Conservation (phyloP, 305 asterid species). For the Salvia sclarea region DNA sequence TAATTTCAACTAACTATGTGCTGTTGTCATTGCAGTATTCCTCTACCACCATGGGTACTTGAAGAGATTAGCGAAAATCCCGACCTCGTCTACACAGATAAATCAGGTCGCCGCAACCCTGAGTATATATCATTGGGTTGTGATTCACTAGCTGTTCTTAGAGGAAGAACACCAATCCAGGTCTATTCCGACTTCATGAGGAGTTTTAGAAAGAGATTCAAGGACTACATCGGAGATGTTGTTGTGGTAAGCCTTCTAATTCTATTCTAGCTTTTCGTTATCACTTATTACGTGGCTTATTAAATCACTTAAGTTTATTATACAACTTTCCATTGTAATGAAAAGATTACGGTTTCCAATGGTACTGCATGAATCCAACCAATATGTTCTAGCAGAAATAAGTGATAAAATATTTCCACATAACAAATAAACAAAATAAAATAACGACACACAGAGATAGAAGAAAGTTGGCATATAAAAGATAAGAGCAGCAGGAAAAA, state of each 20-base stretch:
- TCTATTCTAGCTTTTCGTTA: constrained; percentile 5
- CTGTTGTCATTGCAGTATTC: constrained; percentile 59
- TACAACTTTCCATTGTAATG: constrained; percentile 20
- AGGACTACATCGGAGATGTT: constrained; percentile 64
- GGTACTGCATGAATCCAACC: constrained; percentile 17
- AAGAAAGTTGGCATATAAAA: background rate
- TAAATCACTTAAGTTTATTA: no score
- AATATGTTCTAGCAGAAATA: background rate
- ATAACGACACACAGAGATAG: background rate
- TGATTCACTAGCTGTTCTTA: constrained; percentile 70
- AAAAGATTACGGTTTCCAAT: background rate
- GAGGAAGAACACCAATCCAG: constrained; percentile 95
- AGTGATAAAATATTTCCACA: background rate
- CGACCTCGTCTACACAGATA: constrained; percentile 80
- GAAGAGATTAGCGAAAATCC: constrained; percentile 93
- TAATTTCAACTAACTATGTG: constrained; percentile 1
- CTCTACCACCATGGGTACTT: constrained; percentile 94
- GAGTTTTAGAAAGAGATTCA: constrained; percentile 75
- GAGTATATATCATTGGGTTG: constrained; percentile 93
- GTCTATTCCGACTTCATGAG: constrained; percentile 84
- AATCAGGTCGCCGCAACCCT: constrained; percentile 85
- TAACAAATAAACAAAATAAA: background rate
- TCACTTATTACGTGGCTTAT: constrained; percentile 6
- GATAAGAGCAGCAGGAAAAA: constrained; percentile 13
- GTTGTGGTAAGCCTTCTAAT: constrained; percentile 55